phyloP scores from a whole-genome alignment of 2,329 filamentous ascomycete genomes.

The Penicillium digitatum region DNA sequence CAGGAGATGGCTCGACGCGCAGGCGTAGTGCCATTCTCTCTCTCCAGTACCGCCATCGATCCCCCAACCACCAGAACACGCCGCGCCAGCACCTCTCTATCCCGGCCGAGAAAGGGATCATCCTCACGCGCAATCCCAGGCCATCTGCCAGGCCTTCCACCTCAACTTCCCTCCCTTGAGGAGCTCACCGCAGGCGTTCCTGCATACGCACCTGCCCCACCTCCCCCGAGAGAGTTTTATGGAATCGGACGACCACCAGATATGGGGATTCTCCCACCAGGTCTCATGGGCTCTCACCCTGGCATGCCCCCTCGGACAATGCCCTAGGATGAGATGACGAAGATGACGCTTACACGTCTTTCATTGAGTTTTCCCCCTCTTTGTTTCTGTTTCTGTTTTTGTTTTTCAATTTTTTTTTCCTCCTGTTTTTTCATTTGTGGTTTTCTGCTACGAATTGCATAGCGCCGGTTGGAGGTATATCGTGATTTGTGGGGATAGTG shows the following conservation, averaged over 20 bases:
- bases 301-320: conserved; percentile 37
- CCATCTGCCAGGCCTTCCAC: conserved; percentile 23
- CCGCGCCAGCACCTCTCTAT: conserved; percentile 38
- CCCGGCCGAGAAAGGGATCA: conserved; percentile 41
- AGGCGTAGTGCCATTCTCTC: conserved; percentile 79
- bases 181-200: conserved; percentile 47
- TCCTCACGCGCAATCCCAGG: conserved; percentile 35
- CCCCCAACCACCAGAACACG: conserved; percentile 37
- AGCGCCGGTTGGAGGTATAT: conserved; percentile 37
- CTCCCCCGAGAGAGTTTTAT: conserved; percentile 37
- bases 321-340: conserved; percentile 27
- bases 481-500: conserved; percentile 28
- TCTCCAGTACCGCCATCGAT: conserved; percentile 57
- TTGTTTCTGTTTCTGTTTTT: background rate
- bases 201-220: conserved; percentile 40
- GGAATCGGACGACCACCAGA: conserved; percentile 32
- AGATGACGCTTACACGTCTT: conserved; percentile 25
- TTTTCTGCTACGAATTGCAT: conserved; percentile 38
- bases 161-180: conserved; percentile 44
- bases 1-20: conserved; percentile 89
- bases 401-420: background rate
- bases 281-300: conserved; percentile 31
- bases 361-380: conserved; percentile 16
- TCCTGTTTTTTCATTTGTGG: conserved; percentile 11
- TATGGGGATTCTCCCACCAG: conserved; percentile 29